phyloP scores from a whole-genome alignment of 2,329 filamentous ascomycete species.

The Alternaria sp. region DNA sequence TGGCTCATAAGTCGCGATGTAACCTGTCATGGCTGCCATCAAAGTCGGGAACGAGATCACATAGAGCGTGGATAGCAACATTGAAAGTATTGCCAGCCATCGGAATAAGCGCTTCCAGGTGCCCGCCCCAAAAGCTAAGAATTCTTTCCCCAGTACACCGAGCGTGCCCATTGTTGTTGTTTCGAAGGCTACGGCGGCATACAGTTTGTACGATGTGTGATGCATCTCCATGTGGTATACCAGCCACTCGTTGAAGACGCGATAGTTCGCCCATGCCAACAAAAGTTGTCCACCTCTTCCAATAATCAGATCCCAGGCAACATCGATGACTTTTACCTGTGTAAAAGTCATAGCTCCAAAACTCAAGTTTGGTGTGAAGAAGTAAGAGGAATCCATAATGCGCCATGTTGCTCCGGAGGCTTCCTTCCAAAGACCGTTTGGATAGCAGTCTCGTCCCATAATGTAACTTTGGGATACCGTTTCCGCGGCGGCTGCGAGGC shows the following conservation, averaged over 20 bases:
- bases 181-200: constrained; percentile 38
- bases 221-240: constrained; percentile 47
- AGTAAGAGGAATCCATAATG: constrained; percentile 47
- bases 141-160: constrained; percentile 42
- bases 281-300: constrained; percentile 48
- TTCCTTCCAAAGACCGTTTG: constrained; percentile 44
- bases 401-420: constrained; percentile 39
- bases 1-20: constrained; percentile 42
- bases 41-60: constrained; percentile 49
- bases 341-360: constrained; percentile 47
- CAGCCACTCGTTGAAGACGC: constrained; percentile 50
- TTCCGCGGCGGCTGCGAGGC: constrained; percentile 41
- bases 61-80: constrained; percentile 45
- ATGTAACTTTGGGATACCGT: constrained; percentile 39
- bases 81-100: constrained; percentile 42
- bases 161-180: constrained; percentile 42
- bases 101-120: constrained; percentile 41
- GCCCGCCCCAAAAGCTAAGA: constrained; percentile 31
- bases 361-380: constrained; percentile 44
- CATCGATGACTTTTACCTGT: constrained; percentile 49
- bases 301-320: constrained; percentile 50
- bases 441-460: constrained; percentile 39
- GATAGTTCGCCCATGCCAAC: constrained; percentile 46
- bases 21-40: constrained; percentile 52
- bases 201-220: constrained; percentile 42